Conservation (phyloP, 805 yeast species). For the Kockiozyma suomiensis region DNA sequence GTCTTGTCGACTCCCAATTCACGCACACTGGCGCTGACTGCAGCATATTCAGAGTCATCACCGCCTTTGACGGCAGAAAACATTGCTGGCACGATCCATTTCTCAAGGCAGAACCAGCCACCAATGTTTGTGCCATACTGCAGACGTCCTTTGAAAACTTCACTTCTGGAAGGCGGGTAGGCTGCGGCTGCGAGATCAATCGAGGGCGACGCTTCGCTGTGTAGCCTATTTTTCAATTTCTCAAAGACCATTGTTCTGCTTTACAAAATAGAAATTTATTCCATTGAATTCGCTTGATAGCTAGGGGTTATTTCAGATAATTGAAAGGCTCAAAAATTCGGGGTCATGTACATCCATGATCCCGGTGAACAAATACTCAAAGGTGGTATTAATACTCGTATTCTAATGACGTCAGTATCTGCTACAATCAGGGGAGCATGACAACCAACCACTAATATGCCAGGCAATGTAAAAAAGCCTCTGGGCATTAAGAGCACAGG, state of each 20-base stretch:
- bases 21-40: slow-evolving; percentile 55
- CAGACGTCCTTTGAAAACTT: slow-evolving; percentile 40
- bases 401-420: too few relatives aligned
- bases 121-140: slow-evolving; percentile 57
- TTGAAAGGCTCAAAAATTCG: too few relatives aligned
- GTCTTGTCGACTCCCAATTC: slow-evolving; percentile 59
- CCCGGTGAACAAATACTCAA: too few relatives aligned
- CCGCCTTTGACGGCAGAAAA: slow-evolving; percentile 37
- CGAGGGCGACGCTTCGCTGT: slow-evolving; percentile 28
- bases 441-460: too few relatives aligned
- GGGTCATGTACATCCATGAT: too few relatives aligned
- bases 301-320: too few relatives aligned
- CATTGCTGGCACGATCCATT: slow-evolving; percentile 49
- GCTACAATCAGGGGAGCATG: too few relatives aligned
- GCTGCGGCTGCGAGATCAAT: slow-evolving; percentile 34
- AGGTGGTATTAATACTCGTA: too few relatives aligned
- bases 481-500: too few relatives aligned
- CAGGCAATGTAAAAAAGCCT: too few relatives aligned
- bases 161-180: slow-evolving; percentile 41
- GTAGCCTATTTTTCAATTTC: slow-evolving; percentile 11
- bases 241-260: slow-evolving; percentile 13
- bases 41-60: slow-evolving; percentile 70
- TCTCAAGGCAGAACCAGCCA: slow-evolving; percentile 85
- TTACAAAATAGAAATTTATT: neutral
- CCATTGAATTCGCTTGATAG: too few relatives aligned